Evolutionary conservation across 371 early-diverging fungal species (phyloP), one percentile per base, ranked within the genome.

Genomic region (Mortierella sp.): DNA sequence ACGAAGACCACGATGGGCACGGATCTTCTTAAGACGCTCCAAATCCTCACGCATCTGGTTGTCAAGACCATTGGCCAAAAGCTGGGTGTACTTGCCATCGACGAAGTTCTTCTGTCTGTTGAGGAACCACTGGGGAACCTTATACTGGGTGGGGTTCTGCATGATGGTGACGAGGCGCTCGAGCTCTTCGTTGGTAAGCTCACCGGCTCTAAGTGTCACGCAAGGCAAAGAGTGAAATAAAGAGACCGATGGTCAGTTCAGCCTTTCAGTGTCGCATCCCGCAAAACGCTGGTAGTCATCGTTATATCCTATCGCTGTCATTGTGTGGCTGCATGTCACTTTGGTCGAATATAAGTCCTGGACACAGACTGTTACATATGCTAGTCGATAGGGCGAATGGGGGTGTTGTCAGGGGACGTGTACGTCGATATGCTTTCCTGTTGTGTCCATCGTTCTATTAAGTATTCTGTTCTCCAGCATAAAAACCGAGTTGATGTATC

Each of bases 91-190:
- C 83, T 92, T 93, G 82, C 99, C 99, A 79, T 94, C 95, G 79
- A 90, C 86, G 78, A 91, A 86, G 88, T 99, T 98, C 91, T 95
- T 99, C 84, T 97, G 97, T 81, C 97, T 89, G 93, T 99, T 99
- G 47, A 97, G 92, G 92, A 98, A 95, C 95, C 96, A 98, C 83
- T 91, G 89, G 72, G 99, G 99, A 84, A 99, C 97, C 87, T 96
- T 97, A 91, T 91, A 95, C 84, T 94, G 87, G 72, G 88, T 86
- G 65, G 97, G 97, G 88, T 97, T 92, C 84, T 93, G 92, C 81
- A 97, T 90, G 79, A 94, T 94, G 82, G 91, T 90, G 50, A 93
- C 90, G 56, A 97, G 85, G 66, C 93, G 91, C 83, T 95, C 93
- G 60, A 96, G 87, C 85, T 97, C 97, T 79, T 95, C 97, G 81